Conservation (phyloP, 768 basidiomycete genomes). For the Lactarius vividus region DNA sequence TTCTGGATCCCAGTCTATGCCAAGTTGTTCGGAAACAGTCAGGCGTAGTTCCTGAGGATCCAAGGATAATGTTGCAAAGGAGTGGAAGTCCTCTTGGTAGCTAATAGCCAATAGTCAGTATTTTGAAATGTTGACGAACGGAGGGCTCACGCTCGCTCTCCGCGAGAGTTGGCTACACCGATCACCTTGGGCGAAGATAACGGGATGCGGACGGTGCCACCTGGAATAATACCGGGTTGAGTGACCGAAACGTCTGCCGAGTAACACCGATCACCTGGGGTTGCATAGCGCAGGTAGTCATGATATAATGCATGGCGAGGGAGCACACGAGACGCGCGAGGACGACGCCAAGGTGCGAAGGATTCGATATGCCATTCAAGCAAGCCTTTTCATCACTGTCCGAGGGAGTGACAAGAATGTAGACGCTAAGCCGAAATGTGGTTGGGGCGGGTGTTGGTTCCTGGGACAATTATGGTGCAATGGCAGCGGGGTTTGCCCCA, state of each 20-base stretch:
- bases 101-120: conserved; percentile 40
- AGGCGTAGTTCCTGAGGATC: conserved; percentile 69
- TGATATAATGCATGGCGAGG: conserved; percentile 45
- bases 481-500: neutral
- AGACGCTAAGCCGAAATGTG: neutral
- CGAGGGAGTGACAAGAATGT: neutral
- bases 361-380: conserved; percentile 20
- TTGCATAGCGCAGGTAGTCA: conserved; percentile 61
- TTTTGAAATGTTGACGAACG: conserved; percentile 5
- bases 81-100: conserved; percentile 87
- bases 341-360: conserved; percentile 8
- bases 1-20: conserved; percentile 71
- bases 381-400: conserved; percentile 4
- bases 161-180: conserved; percentile 71
- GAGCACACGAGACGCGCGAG: neutral
- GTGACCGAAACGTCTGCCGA: conserved; percentile 13
- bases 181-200: conserved; percentile 75
- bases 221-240: conserved; percentile 35
- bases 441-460: neutral
- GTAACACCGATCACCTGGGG: conserved; percentile 38
- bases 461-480: neutral
- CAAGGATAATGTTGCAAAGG: conserved; percentile 71
- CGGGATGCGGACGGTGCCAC: conserved; percentile 64
- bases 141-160: conserved; percentile 59
- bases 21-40: conserved; percentile 59